Conservation (phyloP, 768 basidiomycete genomes). For the Candolleomyces efflorescens region DNA sequence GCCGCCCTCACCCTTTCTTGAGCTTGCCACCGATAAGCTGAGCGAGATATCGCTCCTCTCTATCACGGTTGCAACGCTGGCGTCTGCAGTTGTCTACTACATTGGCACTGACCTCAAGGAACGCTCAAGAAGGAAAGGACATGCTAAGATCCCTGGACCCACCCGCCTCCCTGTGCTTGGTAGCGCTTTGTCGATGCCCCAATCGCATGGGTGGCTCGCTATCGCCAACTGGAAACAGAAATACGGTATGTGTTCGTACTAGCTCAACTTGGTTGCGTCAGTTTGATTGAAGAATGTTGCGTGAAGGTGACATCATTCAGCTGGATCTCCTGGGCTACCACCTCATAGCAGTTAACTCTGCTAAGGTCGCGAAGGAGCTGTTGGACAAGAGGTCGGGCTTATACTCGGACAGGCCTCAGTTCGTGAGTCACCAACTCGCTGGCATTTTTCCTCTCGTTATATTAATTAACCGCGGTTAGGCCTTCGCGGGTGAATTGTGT, state of each 20-base stretch:
- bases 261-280: neutral
- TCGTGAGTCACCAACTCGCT: neutral
- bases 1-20: neutral
- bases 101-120: neutral
- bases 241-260: slow-evolving; percentile 7
- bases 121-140: neutral
- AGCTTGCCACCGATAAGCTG: neutral
- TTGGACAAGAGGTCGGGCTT: slow-evolving; percentile 9
- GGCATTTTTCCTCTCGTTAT: neutral
- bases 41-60: neutral
- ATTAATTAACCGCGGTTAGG: neutral
- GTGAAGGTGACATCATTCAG: slow-evolving; percentile 6
- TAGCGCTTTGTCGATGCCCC: slow-evolving; percentile 10
- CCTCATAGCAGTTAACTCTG: slow-evolving; percentile 11
- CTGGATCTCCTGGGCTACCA: slow-evolving; percentile 10
- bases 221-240: slow-evolving; percentile 7
- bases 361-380: slow-evolving; percentile 7
- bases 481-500: neutral
- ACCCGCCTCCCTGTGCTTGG: slow-evolving; percentile 10
- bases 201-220: neutral
- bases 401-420: slow-evolving; percentile 7
- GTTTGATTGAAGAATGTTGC: neutral
- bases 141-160: slow-evolving; percentile 7
- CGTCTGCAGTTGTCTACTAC: neutral
- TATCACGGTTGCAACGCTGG: neutral